Base-by-base conservation (phyloP, 495 filamentous ascomycete species). In the Penicillium pulvis region DNA sequence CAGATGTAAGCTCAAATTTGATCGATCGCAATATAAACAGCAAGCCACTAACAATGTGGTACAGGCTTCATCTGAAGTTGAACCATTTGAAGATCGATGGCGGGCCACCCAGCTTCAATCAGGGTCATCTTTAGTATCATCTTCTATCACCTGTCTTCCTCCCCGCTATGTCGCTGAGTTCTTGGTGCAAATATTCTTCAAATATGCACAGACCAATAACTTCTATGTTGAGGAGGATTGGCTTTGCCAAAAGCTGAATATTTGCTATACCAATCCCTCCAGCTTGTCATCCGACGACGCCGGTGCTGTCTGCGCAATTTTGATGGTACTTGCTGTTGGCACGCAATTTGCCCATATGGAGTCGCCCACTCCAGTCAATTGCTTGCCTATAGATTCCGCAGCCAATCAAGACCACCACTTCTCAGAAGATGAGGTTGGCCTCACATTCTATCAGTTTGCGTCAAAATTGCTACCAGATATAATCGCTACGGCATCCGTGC, bases 301-400 rank as follows among this genome's bases (percentile, higher is more conserved):
- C 1, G 72, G 71, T 4, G 73, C 72, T 1, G 70, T 81, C 9
- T 80, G 79, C 59, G 65, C 74, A n/a, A 74, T 83, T 12, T 61
- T 82, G 33, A 81, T 80, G 76, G 72, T 79, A 2, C 61, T 83
- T 7, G 80, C 80, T 1, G 75, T 83, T 10, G 80, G 80, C n/a
- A 81, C 79, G 4, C 80, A 83, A 57, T 83, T 81, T 60, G 78
- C 79, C 2, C 76, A 83, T 56, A 80, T 83, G 75, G 78, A 77
- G 54, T 77, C 76, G 7, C 60, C 71, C 16, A 78, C 68, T 0
- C 75, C 77, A 0, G 71, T 79, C 30, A 78, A 78, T 46, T 70
- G 72, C 11, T 49, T 75, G 24, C 67, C 71, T 0, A 54, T 61
- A 2, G 68, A 70, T 28, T 56, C 68, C 33, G 58, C 70, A 1